phyloP scores from a whole-genome alignment of 805 yeast genomes.

The Monosporozyma servazzii region DNA sequence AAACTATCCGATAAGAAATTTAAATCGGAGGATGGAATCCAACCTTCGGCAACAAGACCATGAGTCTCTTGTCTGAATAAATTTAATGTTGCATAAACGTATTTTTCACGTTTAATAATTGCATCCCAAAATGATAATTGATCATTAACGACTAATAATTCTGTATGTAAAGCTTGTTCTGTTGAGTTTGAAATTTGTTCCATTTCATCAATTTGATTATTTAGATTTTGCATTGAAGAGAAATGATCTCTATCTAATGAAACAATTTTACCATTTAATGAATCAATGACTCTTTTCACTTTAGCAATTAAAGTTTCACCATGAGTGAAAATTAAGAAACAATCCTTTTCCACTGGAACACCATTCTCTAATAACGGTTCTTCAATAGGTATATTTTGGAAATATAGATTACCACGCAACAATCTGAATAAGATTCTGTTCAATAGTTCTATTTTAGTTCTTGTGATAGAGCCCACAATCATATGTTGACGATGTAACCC shows the following conservation, averaged over 20 bases:
- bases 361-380: constrained; percentile 59
- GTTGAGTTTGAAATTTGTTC: constrained; percentile 56
- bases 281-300: constrained; percentile 76
- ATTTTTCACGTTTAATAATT: constrained; percentile 66
- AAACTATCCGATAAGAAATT: constrained; percentile 55
- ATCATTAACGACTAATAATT: constrained; percentile 67
- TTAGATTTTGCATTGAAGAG: constrained; percentile 32
- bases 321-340: constrained; percentile 85
- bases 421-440: constrained; percentile 88
- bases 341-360: constrained; percentile 54
- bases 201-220: constrained; percentile 43
- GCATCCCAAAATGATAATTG: constrained; percentile 70
- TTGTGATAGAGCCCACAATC: constrained; percentile 69
- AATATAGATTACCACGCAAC: constrained; percentile 81
- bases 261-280: constrained; percentile 69
- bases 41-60: constrained; percentile 89
- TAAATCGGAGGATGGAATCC: constrained; percentile 83
- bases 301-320: constrained; percentile 67
- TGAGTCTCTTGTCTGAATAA: constrained; percentile 78
- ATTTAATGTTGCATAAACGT: constrained; percentile 64
- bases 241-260: constrained; percentile 37
- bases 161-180: constrained; percentile 61
- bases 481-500: constrained; percentile 24
- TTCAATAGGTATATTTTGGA: constrained; percentile 63
- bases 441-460: constrained; percentile 58